Evolutionary conservation across 1,284 basidiomycete genomes (phyloP).

Genomic region (Agroathelia rolfsii): DNA sequence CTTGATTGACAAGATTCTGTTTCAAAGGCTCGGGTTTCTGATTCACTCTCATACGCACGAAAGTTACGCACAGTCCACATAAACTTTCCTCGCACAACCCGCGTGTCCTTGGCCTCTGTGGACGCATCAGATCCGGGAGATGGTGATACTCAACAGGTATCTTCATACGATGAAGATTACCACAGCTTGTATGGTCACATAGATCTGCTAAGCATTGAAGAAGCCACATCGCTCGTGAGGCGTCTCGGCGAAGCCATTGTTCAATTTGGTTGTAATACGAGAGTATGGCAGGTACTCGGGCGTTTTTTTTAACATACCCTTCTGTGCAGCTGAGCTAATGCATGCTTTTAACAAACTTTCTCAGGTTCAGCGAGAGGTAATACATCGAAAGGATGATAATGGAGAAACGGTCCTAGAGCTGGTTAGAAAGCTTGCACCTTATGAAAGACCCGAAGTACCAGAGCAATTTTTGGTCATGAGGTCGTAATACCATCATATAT

Average conservation of each 20-base stretch:
- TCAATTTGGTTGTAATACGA: conserved; percentile 29
- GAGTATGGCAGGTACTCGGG: conserved; percentile 39
- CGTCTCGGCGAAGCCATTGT: conserved; percentile 12
- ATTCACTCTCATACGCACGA: conserved; percentile 24
- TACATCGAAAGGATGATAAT: conserved; percentile 20
- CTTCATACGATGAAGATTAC: conserved; percentile 24
- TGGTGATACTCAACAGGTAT: conserved; percentile 12
- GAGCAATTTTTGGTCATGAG: conserved; percentile 63
- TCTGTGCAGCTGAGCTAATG: neutral
- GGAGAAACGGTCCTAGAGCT: conserved; percentile 28
- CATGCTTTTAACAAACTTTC: conserved; percentile 3
- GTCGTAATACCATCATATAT: no score
- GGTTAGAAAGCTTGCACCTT: conserved; percentile 36
- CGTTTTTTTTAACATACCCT: neutral
- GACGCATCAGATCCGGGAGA: conserved; percentile 7
- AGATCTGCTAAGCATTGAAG: conserved; percentile 35
- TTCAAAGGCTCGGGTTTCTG: no score
- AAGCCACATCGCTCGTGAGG: conserved; percentile 29
- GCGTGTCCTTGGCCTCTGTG: no score
- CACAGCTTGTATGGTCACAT: conserved; percentile 30
- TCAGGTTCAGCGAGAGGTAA: conserved; percentile 40
- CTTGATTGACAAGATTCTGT: conserved; percentile 28
- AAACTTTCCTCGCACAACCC: conserved; percentile 19
- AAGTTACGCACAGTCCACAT: conserved; percentile 24
- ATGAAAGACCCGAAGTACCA: conserved; percentile 57